Evolutionary conservation across 1,284 basidiomycete species (phyloP).

Genomic region (Entoloma clypeatum): DNA sequence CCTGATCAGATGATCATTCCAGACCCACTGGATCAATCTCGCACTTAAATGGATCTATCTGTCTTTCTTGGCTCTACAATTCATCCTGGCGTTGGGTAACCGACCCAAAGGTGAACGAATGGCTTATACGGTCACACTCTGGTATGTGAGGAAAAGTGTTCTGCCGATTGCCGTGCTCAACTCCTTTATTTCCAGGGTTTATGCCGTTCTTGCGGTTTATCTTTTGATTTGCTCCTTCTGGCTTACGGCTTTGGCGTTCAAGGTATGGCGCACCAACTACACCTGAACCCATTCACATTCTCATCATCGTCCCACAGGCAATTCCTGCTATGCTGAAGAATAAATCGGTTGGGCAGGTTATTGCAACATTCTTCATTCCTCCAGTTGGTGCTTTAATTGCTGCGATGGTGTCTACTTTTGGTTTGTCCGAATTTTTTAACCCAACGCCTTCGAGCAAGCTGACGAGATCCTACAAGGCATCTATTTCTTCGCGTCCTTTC

Average conservation of each 20-base stretch:
- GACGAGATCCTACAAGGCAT: conserved; percentile 46
- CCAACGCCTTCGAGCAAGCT: conserved; percentile 1
- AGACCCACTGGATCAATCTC: conserved; percentile 92
- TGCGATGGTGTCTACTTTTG: conserved; percentile 86
- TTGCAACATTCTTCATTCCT: conserved; percentile 62
- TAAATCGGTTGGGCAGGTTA: conserved; percentile 41
- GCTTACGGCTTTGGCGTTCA: conserved; percentile 76
- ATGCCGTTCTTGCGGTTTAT: conserved; percentile 75
- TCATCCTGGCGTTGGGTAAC: conserved; percentile 94
- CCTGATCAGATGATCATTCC: conserved; percentile 7
- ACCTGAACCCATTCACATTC: conserved; percentile 1
- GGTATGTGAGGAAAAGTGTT: conserved; percentile 38
- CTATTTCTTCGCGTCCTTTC: conserved; percentile 80
- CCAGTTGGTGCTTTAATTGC: conserved; percentile 83
- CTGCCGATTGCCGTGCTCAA: not conserved
- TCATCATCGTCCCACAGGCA: conserved; percentile 34
- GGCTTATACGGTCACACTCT: conserved; percentile 80
- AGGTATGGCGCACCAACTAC: conserved; percentile 43
- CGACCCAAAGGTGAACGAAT: conserved; percentile 90
- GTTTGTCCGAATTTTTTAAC: conserved; percentile 31
- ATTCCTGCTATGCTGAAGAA: conserved; percentile 54
- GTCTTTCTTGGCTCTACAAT: conserved; percentile 80
- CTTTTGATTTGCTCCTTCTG: conserved; percentile 83
- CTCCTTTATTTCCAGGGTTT: conserved; percentile 52
- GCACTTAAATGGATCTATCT: conserved; percentile 87